These are phyloP conservation scores for Hypoxylon sp. DNA, from an alignment of 2,329 filamentous ascomycete species.

Conservation along the genomic window DNA sequence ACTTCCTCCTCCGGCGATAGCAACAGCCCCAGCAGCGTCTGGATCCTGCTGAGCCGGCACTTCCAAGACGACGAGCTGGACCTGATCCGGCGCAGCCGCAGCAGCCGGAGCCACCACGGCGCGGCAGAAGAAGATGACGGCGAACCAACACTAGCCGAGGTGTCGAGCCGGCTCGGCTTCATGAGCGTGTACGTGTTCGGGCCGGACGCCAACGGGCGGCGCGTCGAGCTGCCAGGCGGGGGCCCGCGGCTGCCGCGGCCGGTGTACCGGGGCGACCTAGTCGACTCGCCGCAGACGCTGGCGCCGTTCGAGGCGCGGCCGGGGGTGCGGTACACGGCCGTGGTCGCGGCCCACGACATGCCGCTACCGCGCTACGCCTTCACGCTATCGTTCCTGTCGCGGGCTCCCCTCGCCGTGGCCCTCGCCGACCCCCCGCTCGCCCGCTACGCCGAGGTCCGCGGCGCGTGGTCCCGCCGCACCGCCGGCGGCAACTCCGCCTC, in stretches of 20 bases:
- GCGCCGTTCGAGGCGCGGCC: constrained; percentile 70
- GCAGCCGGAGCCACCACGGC: too few relatives aligned
- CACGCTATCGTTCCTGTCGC: constrained; percentile 83
- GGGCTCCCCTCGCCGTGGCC: constrained; percentile 65
- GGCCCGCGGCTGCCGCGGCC: constrained; percentile 74
- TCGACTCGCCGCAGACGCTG: constrained; percentile 92
- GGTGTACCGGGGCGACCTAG: constrained; percentile 80
- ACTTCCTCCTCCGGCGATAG: too few relatives aligned
- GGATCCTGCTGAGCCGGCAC: constrained; percentile 87
- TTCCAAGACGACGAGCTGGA: constrained; percentile 74
- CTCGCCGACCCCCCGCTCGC: constrained; percentile 68
- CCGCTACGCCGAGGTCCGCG: constrained; percentile 64
- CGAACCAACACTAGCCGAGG: constrained; percentile 49
- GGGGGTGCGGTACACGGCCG: constrained; percentile 61
- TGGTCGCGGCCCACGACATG: constrained; percentile 81
- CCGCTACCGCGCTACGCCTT: constrained; percentile 80
- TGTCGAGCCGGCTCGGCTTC: constrained; percentile 72
- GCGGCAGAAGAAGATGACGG: constrained; percentile 42
- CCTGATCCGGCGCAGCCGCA: constrained; percentile 57
- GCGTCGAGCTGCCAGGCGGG: constrained; percentile 81
- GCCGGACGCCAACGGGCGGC: constrained; percentile 71
- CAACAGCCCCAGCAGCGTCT: constrained; percentile 56
- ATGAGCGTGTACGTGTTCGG: constrained; percentile 88
- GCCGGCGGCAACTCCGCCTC: constrained; percentile 86
- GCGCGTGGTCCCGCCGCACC: constrained; percentile 78